phyloP scores from a whole-genome alignment of 306 rosid genomes.

The Lathyrus sativus region DNA sequence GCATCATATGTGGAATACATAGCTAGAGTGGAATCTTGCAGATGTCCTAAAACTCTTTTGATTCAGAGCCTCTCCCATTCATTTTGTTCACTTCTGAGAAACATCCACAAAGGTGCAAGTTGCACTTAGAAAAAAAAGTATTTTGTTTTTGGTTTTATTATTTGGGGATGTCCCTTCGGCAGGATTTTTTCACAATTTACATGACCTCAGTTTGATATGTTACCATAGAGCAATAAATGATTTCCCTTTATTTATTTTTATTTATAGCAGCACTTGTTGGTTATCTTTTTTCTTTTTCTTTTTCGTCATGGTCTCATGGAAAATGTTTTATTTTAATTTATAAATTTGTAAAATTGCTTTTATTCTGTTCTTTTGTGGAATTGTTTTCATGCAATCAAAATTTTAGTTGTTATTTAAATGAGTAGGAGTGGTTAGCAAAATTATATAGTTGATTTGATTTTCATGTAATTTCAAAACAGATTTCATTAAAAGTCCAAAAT shows the following conservation, averaged over 20 bases:
- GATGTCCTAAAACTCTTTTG: conserved; percentile 17
- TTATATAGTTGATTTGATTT: too few relatives aligned
- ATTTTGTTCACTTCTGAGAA: conserved; percentile 44
- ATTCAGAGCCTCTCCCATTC: conserved; percentile 28
- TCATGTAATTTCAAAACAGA: too few relatives aligned
- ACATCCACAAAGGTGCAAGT: conserved; percentile 32
- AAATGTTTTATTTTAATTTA: too few relatives aligned
- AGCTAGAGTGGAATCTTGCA: conserved; percentile 27
- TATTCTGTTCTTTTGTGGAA: too few relatives aligned
- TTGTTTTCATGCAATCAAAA: too few relatives aligned
- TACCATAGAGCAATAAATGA: conserved; percentile 43
- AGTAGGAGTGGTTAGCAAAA: too few relatives aligned
- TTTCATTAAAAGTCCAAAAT: too few relatives aligned
- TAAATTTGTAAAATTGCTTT: too few relatives aligned
- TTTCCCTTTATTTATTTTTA: conserved; percentile 37
- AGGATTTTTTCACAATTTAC: conserved; percentile 21
- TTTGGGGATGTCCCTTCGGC: conserved; percentile 11
- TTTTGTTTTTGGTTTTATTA: neutral
- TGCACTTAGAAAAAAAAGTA: conserved; percentile 18
- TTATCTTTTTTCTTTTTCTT: neutral
- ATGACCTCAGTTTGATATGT: conserved; percentile 16
- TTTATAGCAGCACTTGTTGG: conserved; percentile 11
- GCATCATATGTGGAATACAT: conserved; percentile 25
- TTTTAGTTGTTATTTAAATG: too few relatives aligned
- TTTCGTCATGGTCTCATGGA: neutral